Evolutionary conservation across 2,329 filamentous ascomycete species (phyloP).

Genomic region (Alternaria dauci): DNA sequence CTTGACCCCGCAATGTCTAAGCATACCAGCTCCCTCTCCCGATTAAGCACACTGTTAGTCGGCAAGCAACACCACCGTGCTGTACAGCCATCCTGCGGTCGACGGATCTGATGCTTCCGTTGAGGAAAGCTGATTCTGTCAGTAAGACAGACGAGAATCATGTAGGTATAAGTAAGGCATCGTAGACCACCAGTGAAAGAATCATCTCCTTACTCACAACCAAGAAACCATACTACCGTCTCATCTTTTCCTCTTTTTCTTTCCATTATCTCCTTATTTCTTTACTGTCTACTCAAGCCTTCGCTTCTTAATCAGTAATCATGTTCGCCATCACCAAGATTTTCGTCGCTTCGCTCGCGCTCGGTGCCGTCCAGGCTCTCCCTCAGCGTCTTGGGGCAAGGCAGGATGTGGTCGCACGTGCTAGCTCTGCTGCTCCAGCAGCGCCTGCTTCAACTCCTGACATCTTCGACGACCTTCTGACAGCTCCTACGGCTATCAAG

Average conservation of each 20-base stretch:
- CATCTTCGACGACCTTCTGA: constrained; percentile 43
- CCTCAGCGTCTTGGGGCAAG: constrained; percentile 26
- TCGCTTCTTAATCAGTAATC: constrained; percentile 37
- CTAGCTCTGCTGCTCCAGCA: constrained; percentile 12
- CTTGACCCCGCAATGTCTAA: constrained; percentile 18
- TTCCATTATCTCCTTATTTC: constrained; percentile 24
- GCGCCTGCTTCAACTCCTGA: constrained; percentile 24
- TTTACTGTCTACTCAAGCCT: constrained; percentile 30
- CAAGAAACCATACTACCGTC: constrained; percentile 37
- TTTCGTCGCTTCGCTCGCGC: constrained; percentile 44
- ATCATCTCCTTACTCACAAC: constrained; percentile 40
- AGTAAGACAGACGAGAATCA: neutral
- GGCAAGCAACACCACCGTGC: constrained; percentile 7
- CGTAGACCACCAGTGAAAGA: constrained; percentile 5
- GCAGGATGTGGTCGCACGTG: neutral
- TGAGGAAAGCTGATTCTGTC: constrained; percentile 1
- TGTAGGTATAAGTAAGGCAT: constrained; percentile 39
- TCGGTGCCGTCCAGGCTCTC: constrained; percentile 43
- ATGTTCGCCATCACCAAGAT: constrained; percentile 49
- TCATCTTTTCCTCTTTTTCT: constrained; percentile 27
- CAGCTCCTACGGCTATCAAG: constrained; percentile 49
- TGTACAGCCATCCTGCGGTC: constrained; percentile 21
- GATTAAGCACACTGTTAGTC: constrained; percentile 22
- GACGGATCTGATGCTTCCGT: constrained; percentile 21
- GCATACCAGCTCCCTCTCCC: constrained; percentile 20